Percentiles rank a stretch among this genome's conserved stretches.
These are phyloP conservation scores for Thuja plicata DNA, from an alignment of 83 land plant species.

Conservation along the genomic window DNA sequence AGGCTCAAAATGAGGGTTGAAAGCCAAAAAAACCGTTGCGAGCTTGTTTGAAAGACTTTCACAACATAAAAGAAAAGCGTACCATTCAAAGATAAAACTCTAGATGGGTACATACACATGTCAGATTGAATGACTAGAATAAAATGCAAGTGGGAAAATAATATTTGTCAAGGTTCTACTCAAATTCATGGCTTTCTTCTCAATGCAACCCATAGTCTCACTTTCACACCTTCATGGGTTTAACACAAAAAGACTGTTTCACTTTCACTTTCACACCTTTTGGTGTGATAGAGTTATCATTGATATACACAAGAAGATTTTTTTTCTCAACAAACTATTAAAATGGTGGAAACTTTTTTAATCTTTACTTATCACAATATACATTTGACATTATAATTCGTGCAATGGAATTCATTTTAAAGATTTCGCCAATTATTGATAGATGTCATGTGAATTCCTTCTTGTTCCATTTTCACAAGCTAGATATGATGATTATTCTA, in stretches of 20 bases:
- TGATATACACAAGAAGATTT: slow-evolving; percentile 56
- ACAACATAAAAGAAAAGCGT: too few relatives aligned
- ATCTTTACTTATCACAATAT: neutral
- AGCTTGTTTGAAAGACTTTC: slow-evolving; percentile 68
- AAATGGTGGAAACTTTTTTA: slow-evolving; percentile 51
- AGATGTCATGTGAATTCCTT: neutral
- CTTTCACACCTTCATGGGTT: too few relatives aligned
- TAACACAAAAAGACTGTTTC: too few relatives aligned
- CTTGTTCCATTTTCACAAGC: neutral
- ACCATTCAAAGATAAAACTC: too few relatives aligned
- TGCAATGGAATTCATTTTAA: neutral
- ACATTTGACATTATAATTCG: neutral
- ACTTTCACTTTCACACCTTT: slow-evolving; percentile 16
- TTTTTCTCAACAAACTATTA: slow-evolving; percentile 55
- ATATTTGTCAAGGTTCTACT: too few relatives aligned
- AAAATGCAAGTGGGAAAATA: too few relatives aligned
- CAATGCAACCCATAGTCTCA: too few relatives aligned
- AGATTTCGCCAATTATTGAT: neutral
- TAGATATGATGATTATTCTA: neutral
- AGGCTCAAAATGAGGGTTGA: too few relatives aligned
- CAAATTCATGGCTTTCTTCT: too few relatives aligned
- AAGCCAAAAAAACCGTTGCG: too few relatives aligned
- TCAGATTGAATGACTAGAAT: too few relatives aligned
- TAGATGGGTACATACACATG: too few relatives aligned
- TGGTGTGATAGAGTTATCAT: slow-evolving; percentile 47